A percentile compares a stretch with the other conserved stretches of the same genome.
phyloP scores from a whole-genome alignment of 2,329 filamentous ascomycete genomes.

The Colletotrichum tropicale region DNA sequence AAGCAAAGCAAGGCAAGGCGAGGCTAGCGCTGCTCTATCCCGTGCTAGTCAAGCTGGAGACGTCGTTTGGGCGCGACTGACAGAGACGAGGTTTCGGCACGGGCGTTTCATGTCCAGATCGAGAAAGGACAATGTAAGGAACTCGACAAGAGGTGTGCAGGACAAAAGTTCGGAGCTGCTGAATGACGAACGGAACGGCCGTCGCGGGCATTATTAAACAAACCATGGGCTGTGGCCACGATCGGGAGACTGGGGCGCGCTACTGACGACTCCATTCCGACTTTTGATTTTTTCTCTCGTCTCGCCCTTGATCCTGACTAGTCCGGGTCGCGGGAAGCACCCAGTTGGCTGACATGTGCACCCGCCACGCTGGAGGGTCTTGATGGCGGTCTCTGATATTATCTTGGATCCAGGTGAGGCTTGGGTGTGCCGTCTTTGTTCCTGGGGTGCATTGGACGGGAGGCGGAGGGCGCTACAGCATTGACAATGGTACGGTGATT shows the following conservation, averaged over 20 bases:
- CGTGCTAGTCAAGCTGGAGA: background rate
- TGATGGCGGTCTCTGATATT: background rate
- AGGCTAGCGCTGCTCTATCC: background rate
- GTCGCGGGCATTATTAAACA: background rate
- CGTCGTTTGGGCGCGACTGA: background rate
- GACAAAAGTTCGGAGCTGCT: background rate
- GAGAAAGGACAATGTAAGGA: background rate
- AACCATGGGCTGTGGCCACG: background rate
- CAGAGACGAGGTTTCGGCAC: conserved; percentile 12
- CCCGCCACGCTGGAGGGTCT: background rate
- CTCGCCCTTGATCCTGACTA: conserved; percentile 13
- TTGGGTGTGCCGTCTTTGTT: background rate
- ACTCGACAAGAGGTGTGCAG: background rate
- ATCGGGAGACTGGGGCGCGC: background rate
- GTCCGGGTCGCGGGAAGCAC: background rate
- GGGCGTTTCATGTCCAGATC: conserved; percentile 16
- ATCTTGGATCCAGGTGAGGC: background rate
- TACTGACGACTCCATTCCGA: background rate
- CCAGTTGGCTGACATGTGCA: conserved; percentile 7
- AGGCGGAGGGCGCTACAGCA: background rate
- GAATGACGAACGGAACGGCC: background rate
- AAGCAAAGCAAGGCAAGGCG: background rate
- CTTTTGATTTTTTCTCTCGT: background rate
- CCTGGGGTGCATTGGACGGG: background rate
- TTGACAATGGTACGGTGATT: background rate